Evolutionary conservation across 306 rosid species (phyloP).

Genomic region (Castanea crenata): DNA sequence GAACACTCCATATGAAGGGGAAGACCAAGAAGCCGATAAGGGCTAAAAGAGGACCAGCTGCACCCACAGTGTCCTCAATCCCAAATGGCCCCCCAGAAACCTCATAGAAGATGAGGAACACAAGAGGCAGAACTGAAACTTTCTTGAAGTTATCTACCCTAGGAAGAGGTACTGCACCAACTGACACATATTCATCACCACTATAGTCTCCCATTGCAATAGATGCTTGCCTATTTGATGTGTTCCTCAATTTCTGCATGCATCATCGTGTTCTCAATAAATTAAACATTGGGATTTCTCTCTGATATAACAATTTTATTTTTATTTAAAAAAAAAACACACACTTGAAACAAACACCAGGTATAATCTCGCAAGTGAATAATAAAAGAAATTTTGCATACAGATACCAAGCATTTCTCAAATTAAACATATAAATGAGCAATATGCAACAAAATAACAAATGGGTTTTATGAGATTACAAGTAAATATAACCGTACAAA

Average conservation of each 20-base stretch:
- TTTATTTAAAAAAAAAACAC: too few species aligned
- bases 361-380: background rate
- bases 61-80: constrained; percentile 75
- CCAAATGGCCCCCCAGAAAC: constrained; percentile 98
- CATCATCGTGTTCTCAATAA: constrained; percentile 6
- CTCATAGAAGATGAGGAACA: constrained; percentile 93
- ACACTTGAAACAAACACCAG: background rate
- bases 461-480: background rate
- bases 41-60: constrained; percentile 92
- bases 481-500: background rate
- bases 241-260: constrained; percentile 57
- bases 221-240: constrained; percentile 40
- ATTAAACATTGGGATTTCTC: background rate
- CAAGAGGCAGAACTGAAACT: constrained; percentile 75
- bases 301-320: background rate
- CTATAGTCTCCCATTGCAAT: constrained; percentile 51
- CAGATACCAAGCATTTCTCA: background rate
- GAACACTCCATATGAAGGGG: constrained; percentile 90
- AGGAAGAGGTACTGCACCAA: constrained; percentile 49
- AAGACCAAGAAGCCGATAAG: constrained; percentile 75
- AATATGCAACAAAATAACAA: constrained; percentile 5
- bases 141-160: constrained; percentile 42
- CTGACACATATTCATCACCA: constrained; percentile 36
- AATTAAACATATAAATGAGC: background rate
- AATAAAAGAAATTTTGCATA: background rate